Base-by-base conservation (phyloP, 73 alveolate genomes). In the Paramecium sonneborni region DNA sequence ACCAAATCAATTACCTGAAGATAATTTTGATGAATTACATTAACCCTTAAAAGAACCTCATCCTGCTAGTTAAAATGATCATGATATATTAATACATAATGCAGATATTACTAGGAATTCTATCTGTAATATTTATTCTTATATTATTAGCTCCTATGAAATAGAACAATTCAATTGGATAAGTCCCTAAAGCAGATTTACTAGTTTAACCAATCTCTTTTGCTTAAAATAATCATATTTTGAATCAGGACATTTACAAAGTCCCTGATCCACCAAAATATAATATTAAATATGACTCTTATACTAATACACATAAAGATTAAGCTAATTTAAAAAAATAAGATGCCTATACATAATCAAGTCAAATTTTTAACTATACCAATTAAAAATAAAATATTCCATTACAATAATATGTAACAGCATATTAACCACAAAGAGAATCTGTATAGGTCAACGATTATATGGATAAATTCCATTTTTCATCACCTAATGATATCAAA, bases 401-500 rank as follows among this genome's bases (percentile, higher is more conserved):
- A 11, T 21, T 62, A 26, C 24, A 62, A 62, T n/a, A 11, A 12
- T 62, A 62, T 26, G 43, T 26, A 0, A 30, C 84, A 12, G 28
- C 46, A 21, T 62, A 62, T 62, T n/a, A 26, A 30, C 44, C 39
- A 26, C 44, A 6, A 26, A 26, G 84, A 62, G 84, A 62, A 26
- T 62, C 84, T 62, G 34, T 62, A 3, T 1, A 62, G 24, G 84
- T 62, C 1, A 62, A 26, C 12, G 84, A 62, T 62, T 62, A 62
- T 62, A 24, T 62, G 24, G 84, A 62, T 62, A 62, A 62, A 62
- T 62, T 62, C 24, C 84, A 62, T 28, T 62, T 62, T 28, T 26
- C 84, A 11, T 62, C 84, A 26, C 84, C 84, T 6, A 62, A 62
- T 62, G 84, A 62, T n/a, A 62, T 62, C 14, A 62, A 62, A 62